phyloP scores from a whole-genome alignment of 495 filamentous ascomycete species.

The Friedmanniomyces simplex region DNA sequence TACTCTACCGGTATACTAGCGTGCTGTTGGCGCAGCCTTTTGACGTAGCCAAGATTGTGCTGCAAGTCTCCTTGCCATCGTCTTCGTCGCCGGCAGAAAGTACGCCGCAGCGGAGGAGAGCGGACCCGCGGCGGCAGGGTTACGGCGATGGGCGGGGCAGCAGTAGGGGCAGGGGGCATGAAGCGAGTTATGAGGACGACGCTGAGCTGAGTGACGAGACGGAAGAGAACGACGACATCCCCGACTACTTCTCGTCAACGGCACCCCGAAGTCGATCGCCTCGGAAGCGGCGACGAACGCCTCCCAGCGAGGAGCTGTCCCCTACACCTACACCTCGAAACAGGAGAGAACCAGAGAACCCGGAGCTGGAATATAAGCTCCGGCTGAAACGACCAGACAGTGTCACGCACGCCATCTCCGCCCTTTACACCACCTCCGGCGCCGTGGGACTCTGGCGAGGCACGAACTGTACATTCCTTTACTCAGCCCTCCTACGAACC shows the following conservation, averaged over 20 bases:
- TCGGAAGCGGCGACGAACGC: slow-evolving; percentile 15
- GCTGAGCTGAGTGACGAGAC: slow-evolving; percentile 3
- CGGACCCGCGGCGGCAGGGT: background rate
- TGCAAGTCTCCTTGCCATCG: slow-evolving; percentile 58
- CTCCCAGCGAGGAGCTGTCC: slow-evolving; percentile 21
- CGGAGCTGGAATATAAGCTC: slow-evolving; percentile 35
- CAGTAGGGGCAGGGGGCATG: slow-evolving; percentile 26
- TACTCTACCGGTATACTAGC: slow-evolving; percentile 75
- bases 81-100: slow-evolving; percentile 27
- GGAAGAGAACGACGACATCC: slow-evolving; percentile 57
- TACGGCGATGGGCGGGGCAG: background rate
- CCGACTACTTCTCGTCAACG: slow-evolving; percentile 73
- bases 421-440: slow-evolving; percentile 82
- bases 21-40: slow-evolving; percentile 88
- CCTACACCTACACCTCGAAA: slow-evolving; percentile 36
- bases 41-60: slow-evolving; percentile 85
- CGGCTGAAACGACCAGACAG: slow-evolving; percentile 58
- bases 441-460: slow-evolving; percentile 92
- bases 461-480: slow-evolving; percentile 80
- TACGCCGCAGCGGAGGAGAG: slow-evolving; percentile 20
- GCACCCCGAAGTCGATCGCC: slow-evolving; percentile 40
- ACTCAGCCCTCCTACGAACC: slow-evolving; percentile 72
- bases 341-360: background rate
- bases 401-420: slow-evolving; percentile 65
- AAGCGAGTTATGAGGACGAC: slow-evolving; percentile 9